Percentiles rank a stretch among this genome's conserved stretches.
Evolutionary conservation across 257 asterid species (phyloP).

Genomic region (Prunella vulgaris): DNA sequence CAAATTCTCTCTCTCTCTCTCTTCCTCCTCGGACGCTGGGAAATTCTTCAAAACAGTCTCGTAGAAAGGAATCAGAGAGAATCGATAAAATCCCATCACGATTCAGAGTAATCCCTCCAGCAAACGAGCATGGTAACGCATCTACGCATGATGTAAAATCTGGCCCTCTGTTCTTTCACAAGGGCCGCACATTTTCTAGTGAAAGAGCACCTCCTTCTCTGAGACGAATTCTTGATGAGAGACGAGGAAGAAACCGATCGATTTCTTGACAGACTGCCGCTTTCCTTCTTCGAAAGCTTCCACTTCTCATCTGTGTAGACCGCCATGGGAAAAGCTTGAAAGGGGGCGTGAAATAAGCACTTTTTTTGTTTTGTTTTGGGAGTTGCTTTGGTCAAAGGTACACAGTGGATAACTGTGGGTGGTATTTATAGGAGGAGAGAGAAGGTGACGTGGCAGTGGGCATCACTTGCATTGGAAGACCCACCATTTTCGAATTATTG

Average conservation of each 20-base stretch:
- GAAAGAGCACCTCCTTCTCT: slow-evolving; percentile 57
- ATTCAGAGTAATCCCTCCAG: slow-evolving; percentile 75
- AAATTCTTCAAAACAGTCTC: slow-evolving; percentile 43
- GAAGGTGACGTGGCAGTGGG: slow-evolving; percentile 44
- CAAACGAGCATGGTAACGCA: slow-evolving; percentile 90
- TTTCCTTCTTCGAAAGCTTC: slow-evolving; percentile 33
- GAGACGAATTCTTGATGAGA: slow-evolving; percentile 28
- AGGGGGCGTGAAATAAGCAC: neutral
- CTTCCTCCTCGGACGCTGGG: slow-evolving; percentile 66
- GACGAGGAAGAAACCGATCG: neutral
- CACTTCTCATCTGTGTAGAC: slow-evolving; percentile 35
- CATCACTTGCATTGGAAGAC: slow-evolving; percentile 43
- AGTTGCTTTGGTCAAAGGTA: slow-evolving; percentile 16
- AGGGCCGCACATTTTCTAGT: slow-evolving; percentile 73
- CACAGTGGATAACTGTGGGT: slow-evolving; percentile 25
- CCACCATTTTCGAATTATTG: slow-evolving; percentile 28
- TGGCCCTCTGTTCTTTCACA: slow-evolving; percentile 83
- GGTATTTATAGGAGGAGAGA: slow-evolving; percentile 37
- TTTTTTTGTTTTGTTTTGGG: neutral
- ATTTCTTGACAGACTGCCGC: slow-evolving; percentile 21
- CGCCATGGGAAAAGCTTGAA: neutral
- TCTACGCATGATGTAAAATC: slow-evolving; percentile 82
- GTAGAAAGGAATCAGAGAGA: slow-evolving; percentile 44
- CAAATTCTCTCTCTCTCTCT: slow-evolving; percentile 2
- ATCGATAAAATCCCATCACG: neutral